Evolutionary conservation across 441 rosid genomes (phyloP).

Genomic region (Aleurites moluccanus): DNA sequence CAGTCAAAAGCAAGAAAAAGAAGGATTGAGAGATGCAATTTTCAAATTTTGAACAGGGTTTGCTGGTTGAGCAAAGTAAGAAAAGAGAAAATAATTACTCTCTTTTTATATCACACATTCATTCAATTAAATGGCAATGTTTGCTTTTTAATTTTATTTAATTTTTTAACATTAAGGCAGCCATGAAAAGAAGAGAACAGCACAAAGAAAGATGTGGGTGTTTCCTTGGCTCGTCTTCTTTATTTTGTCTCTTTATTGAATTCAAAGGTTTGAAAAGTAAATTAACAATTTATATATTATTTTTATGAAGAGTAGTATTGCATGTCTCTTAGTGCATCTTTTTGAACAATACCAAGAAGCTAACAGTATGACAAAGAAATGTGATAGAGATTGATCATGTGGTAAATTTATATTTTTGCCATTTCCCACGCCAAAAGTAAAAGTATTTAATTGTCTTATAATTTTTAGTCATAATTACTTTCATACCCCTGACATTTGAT

Average conservation of each 20-base stretch:
- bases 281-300: conserved; percentile 2
- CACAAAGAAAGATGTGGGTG: conserved; percentile 12
- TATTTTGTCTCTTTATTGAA: conserved; percentile 17
- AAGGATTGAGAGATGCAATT: not conserved
- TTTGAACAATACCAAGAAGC: conserved; percentile 18
- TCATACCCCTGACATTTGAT: too few relatives aligned
- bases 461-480: too few relatives aligned
- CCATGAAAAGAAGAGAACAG: conserved; percentile 35
- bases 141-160: conserved; percentile 10
- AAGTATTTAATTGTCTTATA: too few relatives aligned
- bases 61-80: conserved; percentile 17
- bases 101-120: not conserved
- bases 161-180: conserved; percentile 4
- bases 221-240: conserved; percentile 7
- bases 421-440: not conserved
- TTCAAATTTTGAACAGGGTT: conserved; percentile 18
- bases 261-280: conserved; percentile 25
- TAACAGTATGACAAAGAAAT: not conserved
- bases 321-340: conserved; percentile 5
- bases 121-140: conserved; percentile 5
- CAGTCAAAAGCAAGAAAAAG: conserved; percentile 11
- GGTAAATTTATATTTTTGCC: not conserved
- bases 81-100: not conserved
- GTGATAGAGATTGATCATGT: not conserved
- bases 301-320: not conserved